A percentile compares a stretch with the other conserved stretches of the same genome.
These are phyloP conservation scores for Madurella mycetomatis DNA, from an alignment of 2,329 filamentous ascomycete genomes.

Conservation along the genomic window DNA sequence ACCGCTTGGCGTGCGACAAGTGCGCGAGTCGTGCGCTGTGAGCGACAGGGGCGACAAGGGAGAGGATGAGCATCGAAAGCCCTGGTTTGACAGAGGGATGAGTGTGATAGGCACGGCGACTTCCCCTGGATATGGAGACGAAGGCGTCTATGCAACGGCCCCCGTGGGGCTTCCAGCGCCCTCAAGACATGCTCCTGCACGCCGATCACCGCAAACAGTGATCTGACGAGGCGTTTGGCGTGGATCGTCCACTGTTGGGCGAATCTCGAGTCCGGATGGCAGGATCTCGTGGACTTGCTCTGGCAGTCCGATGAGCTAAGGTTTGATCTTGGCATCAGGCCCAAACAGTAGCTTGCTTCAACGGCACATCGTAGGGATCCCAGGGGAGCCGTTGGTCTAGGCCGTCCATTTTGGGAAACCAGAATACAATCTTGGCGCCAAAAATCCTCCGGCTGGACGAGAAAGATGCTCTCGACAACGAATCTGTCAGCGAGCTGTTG, in stretches of 20 bases:
- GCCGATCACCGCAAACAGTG: not conserved
- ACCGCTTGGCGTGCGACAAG: constrained; percentile 6
- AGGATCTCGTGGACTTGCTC: not conserved
- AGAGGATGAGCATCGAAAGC: not conserved
- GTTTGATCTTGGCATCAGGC: not conserved
- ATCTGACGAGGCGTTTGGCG: not conserved
- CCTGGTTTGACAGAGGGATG: not conserved
- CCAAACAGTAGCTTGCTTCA: no score
- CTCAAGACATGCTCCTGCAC: no score
- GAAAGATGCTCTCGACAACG: not conserved
- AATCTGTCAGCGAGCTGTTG: not conserved
- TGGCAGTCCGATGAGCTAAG: not conserved
- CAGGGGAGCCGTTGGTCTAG: not conserved
- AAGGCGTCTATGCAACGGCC: not conserved
- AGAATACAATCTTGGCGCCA: not conserved
- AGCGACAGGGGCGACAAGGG: constrained; percentile 1
- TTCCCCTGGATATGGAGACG: not conserved
- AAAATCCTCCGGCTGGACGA: no score
- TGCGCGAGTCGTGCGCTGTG: constrained; percentile 21
- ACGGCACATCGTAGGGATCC: no score
- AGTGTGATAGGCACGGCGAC: not conserved
- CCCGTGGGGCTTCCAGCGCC: not conserved
- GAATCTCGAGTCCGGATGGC: not conserved
- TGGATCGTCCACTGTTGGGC: not conserved
- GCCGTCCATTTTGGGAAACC: not conserved